Evolutionary conservation across 768 basidiomycete genomes (phyloP).

Genomic region (Pisolithus sp.): DNA sequence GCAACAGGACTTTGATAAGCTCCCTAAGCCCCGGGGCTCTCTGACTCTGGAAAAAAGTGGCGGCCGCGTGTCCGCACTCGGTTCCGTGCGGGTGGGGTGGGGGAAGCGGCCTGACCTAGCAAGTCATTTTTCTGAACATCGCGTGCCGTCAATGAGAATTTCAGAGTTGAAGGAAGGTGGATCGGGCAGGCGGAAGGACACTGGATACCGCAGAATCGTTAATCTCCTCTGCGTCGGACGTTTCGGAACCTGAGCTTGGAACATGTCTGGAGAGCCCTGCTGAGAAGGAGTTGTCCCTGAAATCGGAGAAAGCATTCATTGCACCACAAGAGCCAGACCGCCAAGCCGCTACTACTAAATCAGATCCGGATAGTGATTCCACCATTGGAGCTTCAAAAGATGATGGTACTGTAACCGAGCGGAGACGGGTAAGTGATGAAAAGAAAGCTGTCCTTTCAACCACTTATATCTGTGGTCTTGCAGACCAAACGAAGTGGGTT

Average conservation of each 20-base stretch:
- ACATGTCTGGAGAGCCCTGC: constrained; percentile 16
- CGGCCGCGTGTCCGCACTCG: constrained; percentile 58
- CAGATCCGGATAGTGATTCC: constrained; percentile 76
- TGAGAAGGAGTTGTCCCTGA: constrained; percentile 12
- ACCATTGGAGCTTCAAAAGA: constrained; percentile 61
- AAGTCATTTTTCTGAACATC: constrained; percentile 46
- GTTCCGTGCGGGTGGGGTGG: constrained; percentile 68
- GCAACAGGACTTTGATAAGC: constrained; percentile 86
- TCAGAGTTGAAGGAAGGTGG: constrained; percentile 70
- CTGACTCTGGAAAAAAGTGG: constrained; percentile 43
- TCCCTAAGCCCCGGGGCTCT: constrained; percentile 63
- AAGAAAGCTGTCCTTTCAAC: constrained; percentile 18
- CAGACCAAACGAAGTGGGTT: constrained; percentile 20
- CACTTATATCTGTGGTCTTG: constrained; percentile 10
- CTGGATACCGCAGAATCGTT: constrained; percentile 50
- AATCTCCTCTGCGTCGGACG: constrained; percentile 65
- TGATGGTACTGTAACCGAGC: constrained; percentile 12
- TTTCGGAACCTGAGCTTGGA: constrained; percentile 56
- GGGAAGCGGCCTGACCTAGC: constrained; percentile 53
- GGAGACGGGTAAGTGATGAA: constrained; percentile 11
- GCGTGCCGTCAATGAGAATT: constrained; percentile 56
- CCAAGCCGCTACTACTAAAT: constrained; percentile 28
- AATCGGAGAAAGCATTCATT: constrained; percentile 12
- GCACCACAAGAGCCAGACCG: constrained; percentile 7
- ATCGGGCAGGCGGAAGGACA: constrained; percentile 38